Evolutionary conservation across 495 filamentous ascomycete species (phyloP).

Genomic region (Copromyces sp.): DNA sequence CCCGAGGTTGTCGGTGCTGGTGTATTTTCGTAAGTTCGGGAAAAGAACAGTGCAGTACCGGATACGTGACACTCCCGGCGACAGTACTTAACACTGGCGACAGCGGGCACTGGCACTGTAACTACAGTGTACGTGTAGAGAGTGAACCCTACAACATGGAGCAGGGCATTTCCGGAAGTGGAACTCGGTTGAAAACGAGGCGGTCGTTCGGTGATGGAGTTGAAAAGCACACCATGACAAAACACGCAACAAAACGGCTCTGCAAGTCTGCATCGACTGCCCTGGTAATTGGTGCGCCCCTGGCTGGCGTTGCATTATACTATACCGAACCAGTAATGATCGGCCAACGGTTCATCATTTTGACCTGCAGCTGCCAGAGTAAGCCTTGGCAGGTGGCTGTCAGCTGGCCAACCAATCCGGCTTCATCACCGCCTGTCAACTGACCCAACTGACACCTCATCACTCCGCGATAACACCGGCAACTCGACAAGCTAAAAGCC

Average conservation of each 20-base stretch:
- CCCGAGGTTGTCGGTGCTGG: not conserved
- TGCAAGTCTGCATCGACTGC: not conserved
- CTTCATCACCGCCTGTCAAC: not conserved
- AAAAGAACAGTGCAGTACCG: not conserved
- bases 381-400: not conserved
- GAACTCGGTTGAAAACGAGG: too few relatives aligned
- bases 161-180: not conserved
- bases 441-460: not conserved
- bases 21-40: not conserved
- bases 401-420: not conserved
- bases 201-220: not conserved
- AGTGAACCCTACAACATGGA: too few relatives aligned
- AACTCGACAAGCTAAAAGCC: not conserved
- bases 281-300: not conserved
- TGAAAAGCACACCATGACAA: not conserved
- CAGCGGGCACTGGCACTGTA: not conserved
- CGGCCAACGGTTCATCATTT: not conserved
- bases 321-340: not conserved
- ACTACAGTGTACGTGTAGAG: not conserved
- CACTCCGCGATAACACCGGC: not conserved
- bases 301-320: not conserved
- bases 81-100: not conserved
- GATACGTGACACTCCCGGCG: too few relatives aligned
- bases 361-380: not conserved
- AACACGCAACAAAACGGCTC: not conserved